These are phyloP conservation scores for Saraca asoca DNA, from an alignment of 331 rosid genomes.

Conservation along the genomic window DNA sequence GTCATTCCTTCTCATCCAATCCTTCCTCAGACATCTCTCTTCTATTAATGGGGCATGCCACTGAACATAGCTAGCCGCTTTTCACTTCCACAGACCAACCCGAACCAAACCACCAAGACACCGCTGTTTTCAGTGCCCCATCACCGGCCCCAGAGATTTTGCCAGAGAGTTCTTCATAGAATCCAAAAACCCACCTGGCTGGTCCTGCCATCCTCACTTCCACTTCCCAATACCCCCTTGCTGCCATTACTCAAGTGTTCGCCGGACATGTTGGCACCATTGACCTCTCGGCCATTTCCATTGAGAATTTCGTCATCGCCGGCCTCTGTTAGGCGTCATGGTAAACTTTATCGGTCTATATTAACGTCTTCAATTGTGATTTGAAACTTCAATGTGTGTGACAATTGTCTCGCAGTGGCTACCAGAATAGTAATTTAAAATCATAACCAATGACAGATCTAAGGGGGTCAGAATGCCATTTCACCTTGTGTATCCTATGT, in stretches of 20 bases:
- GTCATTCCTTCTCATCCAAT: too few species aligned
- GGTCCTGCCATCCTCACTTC: slow-evolving; percentile 63
- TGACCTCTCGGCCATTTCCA: slow-evolving; percentile 57
- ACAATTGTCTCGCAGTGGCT: too few species aligned
- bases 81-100: too few species aligned
- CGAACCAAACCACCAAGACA: not conserved
- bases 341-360: slow-evolving; percentile 27
- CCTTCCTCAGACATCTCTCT: too few species aligned
- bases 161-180: slow-evolving; percentile 41
- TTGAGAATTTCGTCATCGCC: slow-evolving; percentile 64
- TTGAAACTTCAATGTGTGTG: too few species aligned
- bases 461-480: too few species aligned
- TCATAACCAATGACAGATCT: too few species aligned
- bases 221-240: slow-evolving; percentile 56
- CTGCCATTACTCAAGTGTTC: slow-evolving; percentile 58
- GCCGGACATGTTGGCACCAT: slow-evolving; percentile 59
- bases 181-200: slow-evolving; percentile 53
- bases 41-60: too few species aligned
- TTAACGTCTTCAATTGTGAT: too few species aligned
- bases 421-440: too few species aligned
- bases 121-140: slow-evolving; percentile 39
- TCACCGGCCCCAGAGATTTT: slow-evolving; percentile 37
- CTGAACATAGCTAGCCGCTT: too few species aligned
- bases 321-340: slow-evolving; percentile 61
- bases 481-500: too few species aligned